Base-by-base conservation (phyloP, 345 rosid species). In the Heritiera littoralis region DNA sequence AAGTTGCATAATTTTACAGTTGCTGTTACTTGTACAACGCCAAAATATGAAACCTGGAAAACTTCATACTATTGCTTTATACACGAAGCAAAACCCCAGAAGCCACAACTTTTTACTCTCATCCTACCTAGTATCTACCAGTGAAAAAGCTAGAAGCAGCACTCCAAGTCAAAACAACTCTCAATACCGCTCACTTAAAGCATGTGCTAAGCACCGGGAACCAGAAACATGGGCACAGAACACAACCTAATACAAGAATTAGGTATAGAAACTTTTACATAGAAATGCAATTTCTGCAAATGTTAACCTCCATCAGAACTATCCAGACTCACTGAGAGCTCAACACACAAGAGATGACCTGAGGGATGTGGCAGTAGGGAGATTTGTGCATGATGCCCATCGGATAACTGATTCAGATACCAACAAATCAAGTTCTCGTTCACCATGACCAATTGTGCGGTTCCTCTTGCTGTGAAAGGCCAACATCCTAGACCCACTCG, bases 271-370 rank as follows among this genome's bases (percentile, higher is more conserved):
- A 20, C 10, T 6, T 18, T 64, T n/a, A 49, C 40, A 23, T n/a
- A 12, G 75, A 13, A 64, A 64, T 14, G n/a, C 61, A 64, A 14
- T 58, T 70, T 49, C 18, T 8, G 35, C 71, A 11, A 46, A 13
- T 61, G 41, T 64, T 20, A 17, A 10, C 56, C 54, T 66, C 78
- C 51, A 9, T 72, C 9, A n/a, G 60, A 52, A 45, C 72, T 30
- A 40, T 66, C 30, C 46, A 0, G 45, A 35, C 80, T 64, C 55
- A 67, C 17, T 48, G 14, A 28, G 14, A 7, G 5, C 56, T 87
- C 88, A 89, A 78, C 92, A 91, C 43, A 91, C 92, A 9, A 91
- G 87, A 48, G 91, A 89, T 18, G 91, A 87, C 80, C 85, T 87
- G 51, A 85, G 86, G 65, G 86, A 84, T 38, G 89, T 67, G 20